Base-by-base conservation (phyloP, 176 grass and related monocot genomes). In the Phragmites australis region DNA sequence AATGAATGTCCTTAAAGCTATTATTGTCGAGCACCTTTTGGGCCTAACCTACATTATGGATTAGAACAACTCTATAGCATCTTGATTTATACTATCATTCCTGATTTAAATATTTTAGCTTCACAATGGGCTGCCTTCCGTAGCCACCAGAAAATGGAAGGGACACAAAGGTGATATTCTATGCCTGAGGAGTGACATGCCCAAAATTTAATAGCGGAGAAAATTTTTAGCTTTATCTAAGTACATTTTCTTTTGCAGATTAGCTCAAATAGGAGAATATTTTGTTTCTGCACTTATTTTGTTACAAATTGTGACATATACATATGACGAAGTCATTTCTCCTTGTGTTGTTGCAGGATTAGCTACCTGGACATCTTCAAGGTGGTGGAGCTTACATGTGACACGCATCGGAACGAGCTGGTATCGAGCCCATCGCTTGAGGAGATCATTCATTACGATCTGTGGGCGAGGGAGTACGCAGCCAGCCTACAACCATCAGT, bases 311-410 rank as follows among this genome's bases (percentile, higher is more conserved):
- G 4, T 46, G 29, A n/a, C 17, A 54, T 32, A 14, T 3, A 30
- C 65, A 75, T 25, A 69, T 14, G 0, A 82, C 1, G 12, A 54
- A 34, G 10, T 60, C 22, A 19, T 61, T 43, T 79, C 25, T 13
- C 37, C 18, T 69, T 75, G 18, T 64, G 2, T 43, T 78, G 9
- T 34, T 90, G 40, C 96, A 98, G 96, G 80, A 98, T 98, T 61
- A 79, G 84, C 29, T 99, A 99, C 55, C 80, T 93, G 56, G 96
- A 99, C 45, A 99, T 99, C 77, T 99, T 99, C 81, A 95, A 87
- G 82, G 82, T 99, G 31, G 97, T 99, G 3, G 97, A 99, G 80
- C 72, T 96, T 37, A 87, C 93, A 15, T 99, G 97, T 9, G 62
- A 93, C 26, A 90, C 88, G 0, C 96, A 99, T 88, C 80, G 29